Base-by-base conservation (phyloP, 2,329 filamentous ascomycete genomes). In the Penicillium hesseltinei region DNA sequence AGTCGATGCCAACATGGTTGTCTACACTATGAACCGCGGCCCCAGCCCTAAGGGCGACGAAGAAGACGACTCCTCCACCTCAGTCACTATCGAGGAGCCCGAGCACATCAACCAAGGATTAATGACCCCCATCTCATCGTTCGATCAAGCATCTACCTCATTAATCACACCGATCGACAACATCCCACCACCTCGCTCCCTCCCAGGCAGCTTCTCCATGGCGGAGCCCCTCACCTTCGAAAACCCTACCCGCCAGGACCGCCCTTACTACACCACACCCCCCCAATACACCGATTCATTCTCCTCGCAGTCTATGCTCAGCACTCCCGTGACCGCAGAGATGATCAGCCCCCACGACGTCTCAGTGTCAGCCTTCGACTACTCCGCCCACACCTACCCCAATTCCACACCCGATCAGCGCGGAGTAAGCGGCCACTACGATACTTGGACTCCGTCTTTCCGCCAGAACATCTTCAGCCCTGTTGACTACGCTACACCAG, bases 1-100 rank as follows among this genome's bases (percentile, higher is more conserved):
- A 70, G 69, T 77, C 53, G 75, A 77, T 56, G 65, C 62, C 25
- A 69, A 61, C 47, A 70, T 73, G 47, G 57, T 74, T 6, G 68
- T 76, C 17, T 77, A 75, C 59, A 72, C 77, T 21, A 62, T 70
- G 51, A 74, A 76, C 58, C 66, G 71, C 29, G 73, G 74, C 19
- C 65, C 70, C 6, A 72, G 66, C 48, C 66, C 66, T 17, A 73
- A 71, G 62, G 60, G 65, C 13, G 66, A 71, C 23, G 72, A 70
- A 29, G 71, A 73, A 11, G 67, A 68, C 0, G 71, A 73, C 15
- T 64, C 67, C 15, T 64, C 67, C 2, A 65, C 61, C 4, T 66
- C 67, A n/a, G 25, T 54, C 0, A 61, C 65, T 0, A 44, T 62
- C 5, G 70, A 69, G 19, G 68, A 68, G n/a, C 54, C 62, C 8